Evolutionary conservation across 345 rosid species (phyloP).

Genomic region (Ailanthus altissimus): DNA sequence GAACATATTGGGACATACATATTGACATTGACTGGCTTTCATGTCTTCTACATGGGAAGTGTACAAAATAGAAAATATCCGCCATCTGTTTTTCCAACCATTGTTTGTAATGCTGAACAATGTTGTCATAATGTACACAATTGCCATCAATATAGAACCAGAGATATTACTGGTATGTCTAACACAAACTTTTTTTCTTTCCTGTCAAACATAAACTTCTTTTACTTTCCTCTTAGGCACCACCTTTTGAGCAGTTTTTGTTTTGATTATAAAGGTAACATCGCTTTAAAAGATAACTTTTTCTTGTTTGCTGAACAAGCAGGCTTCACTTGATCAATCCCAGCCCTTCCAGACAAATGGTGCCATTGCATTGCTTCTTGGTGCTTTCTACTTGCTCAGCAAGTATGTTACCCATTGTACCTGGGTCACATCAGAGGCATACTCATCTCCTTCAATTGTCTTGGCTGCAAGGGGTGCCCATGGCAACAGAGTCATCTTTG

Average conservation of each 20-base stretch:
- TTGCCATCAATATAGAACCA: background rate
- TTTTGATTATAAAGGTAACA: background rate
- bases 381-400: constrained; percentile 89
- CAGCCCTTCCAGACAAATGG: constrained; percentile 94
- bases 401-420: constrained; percentile 91
- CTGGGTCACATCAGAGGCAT: constrained; percentile 99
- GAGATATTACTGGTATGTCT: background rate
- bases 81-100: background rate
- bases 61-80: background rate
- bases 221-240: background rate
- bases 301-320: constrained; percentile 28
- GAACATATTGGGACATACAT: background rate
- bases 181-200: background rate
- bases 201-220: background rate
- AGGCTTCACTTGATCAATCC: constrained; percentile 88
- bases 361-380: constrained; percentile 79
- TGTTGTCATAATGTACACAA: background rate
- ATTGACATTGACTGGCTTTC: background rate
- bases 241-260: background rate
- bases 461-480: constrained; percentile 99
- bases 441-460: constrained; percentile 98
- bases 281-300: constrained; percentile 6
- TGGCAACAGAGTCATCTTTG: constrained; percentile 90
- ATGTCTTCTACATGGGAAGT: background rate
- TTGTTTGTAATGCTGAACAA: background rate